Percentiles rank a stretch among this genome's conserved stretches.
Conservation (phyloP, 805 yeast species). For the Candida cerambycidarum region DNA sequence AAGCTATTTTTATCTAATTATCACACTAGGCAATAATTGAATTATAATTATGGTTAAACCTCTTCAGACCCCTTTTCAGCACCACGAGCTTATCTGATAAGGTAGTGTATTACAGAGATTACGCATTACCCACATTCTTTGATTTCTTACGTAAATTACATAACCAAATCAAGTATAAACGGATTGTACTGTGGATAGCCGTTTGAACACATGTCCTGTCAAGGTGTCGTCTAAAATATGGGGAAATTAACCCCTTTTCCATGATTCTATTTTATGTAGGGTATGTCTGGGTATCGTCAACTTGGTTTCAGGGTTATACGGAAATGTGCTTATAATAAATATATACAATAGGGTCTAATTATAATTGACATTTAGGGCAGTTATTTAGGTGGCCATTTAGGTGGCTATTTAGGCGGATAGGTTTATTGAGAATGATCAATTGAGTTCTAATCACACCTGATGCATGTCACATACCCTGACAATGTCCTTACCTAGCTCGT, state of each 20-base stretch:
- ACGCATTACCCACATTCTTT: neutral
- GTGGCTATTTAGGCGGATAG: no score
- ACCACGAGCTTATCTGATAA: neutral
- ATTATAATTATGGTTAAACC: neutral
- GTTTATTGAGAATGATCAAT: no score
- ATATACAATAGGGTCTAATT: no score
- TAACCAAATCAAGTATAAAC: neutral
- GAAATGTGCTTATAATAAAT: no score
- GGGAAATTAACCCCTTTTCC: neutral
- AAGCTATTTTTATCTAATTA: neutral
- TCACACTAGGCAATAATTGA: neutral
- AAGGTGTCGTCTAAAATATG: neutral
- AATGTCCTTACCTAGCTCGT: no score
- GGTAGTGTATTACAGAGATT: neutral
- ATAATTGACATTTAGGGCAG: no score
- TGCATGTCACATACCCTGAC: no score
- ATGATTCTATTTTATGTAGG: neutral
- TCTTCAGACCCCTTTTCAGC: no score
- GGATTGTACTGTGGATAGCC: neutral
- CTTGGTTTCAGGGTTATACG: no score
- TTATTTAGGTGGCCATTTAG: no score
- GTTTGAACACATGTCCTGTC: slow-evolving; percentile 1
- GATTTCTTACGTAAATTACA: neutral
- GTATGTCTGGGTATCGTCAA: no score
- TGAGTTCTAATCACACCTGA: no score